These are phyloP conservation scores for Spirogloea muscicola DNA, from an alignment of 139 green algal genomes.

Conservation along the genomic window DNA sequence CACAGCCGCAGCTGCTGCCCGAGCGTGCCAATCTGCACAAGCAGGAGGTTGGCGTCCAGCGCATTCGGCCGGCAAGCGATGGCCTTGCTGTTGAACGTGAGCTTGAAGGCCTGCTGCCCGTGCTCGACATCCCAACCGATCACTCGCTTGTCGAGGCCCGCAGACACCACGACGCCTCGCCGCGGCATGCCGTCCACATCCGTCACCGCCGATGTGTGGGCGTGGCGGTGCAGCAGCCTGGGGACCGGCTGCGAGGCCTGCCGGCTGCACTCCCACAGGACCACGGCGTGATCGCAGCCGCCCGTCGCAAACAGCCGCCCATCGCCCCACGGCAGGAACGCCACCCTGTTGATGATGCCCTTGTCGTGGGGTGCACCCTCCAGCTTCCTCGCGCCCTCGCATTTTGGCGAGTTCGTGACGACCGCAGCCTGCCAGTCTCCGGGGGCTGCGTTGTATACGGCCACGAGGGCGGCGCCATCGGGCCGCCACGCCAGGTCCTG, in stretches of 20 bases:
- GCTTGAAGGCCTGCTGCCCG: background rate
- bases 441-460: constrained; percentile 1
- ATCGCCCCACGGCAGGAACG: constrained; percentile 32
- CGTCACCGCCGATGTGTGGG: constrained; percentile 26
- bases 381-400: background rate
- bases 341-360: constrained; percentile 35
- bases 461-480: constrained; percentile 11
- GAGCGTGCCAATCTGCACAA: constrained; percentile 26
- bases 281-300: constrained; percentile 35
- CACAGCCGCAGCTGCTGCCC: constrained; percentile 31
- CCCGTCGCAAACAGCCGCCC: constrained; percentile 14
- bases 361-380: constrained; percentile 26
- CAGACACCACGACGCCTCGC: constrained; percentile 17
- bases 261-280: constrained; percentile 22
- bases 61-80: constrained; percentile 26
- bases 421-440: constrained; percentile 30
- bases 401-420: constrained; percentile 21
- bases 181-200: constrained; percentile 9
- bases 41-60: constrained; percentile 24
- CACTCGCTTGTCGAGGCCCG: constrained; percentile 28
- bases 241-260: no score
- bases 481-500: constrained; percentile 39
- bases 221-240: constrained; percentile 21
- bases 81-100: constrained; percentile 31
- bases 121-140: constrained; percentile 4